Evolutionary conservation across 805 yeast genomes (phyloP).

Genomic region (Wickerhamiella alocasiicola): DNA sequence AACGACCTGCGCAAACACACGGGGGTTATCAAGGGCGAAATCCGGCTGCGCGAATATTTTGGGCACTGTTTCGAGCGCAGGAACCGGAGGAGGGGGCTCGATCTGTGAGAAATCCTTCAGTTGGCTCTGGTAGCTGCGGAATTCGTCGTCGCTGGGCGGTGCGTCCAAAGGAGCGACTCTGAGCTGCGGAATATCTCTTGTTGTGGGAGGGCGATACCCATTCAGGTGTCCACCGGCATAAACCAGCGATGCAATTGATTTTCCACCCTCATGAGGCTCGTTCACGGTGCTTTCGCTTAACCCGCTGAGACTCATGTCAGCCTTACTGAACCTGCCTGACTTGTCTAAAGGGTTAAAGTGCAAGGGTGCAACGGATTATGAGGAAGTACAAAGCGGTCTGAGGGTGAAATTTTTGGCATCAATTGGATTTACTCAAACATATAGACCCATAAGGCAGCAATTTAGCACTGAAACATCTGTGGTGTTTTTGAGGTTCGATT

Average conservation of each 20-base stretch:
- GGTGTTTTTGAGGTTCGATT: too few relatives aligned
- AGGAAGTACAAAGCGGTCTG: too few relatives aligned
- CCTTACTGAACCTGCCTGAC: too few relatives aligned
- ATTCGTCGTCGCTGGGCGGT: slow-evolving; percentile 31
- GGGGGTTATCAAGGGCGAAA: slow-evolving; percentile 79
- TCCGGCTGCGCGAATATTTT: slow-evolving; percentile 49
- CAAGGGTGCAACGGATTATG: too few relatives aligned
- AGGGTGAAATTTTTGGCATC: too few relatives aligned
- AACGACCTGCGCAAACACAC: slow-evolving; percentile 63
- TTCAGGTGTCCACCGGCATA: slow-evolving; percentile 36
- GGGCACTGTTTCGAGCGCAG: slow-evolving; percentile 42
- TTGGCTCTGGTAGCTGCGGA: slow-evolving; percentile 34
- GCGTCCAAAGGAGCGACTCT: slow-evolving; percentile 43
- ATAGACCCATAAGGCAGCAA: too few relatives aligned
- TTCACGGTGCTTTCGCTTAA: slow-evolving; percentile 9
- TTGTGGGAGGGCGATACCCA: slow-evolving; percentile 45
- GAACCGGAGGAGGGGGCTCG: slow-evolving; percentile 19
- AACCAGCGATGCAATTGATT: slow-evolving; percentile 66
- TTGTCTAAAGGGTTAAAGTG: too few relatives aligned
- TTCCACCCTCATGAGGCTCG: slow-evolving; percentile 29
- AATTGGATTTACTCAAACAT: too few relatives aligned
- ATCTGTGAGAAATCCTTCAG: slow-evolving; percentile 33
- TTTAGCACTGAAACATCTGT: too few relatives aligned
- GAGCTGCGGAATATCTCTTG: slow-evolving; percentile 74
- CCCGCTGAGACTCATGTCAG: slow-evolving; percentile 9